Percentiles rank a stretch among this genome's conserved stretches.
phyloP scores from a whole-genome alignment of 1,284 basidiomycete genomes.

The Rhodotorula sp. region DNA sequence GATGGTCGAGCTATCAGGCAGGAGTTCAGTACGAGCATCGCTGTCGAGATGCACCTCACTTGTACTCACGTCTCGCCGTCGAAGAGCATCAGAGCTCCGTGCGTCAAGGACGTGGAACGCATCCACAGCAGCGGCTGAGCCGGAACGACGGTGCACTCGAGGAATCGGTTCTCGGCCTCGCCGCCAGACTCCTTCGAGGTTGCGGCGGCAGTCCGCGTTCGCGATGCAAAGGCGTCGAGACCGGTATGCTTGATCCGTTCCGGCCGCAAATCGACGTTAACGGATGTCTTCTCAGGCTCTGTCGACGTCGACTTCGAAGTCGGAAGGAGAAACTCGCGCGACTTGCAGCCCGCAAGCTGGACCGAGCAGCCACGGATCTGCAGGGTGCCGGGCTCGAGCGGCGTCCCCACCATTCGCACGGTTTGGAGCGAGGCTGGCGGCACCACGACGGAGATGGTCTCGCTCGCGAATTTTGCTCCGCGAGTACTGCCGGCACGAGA shows the following conservation, averaged over 20 bases:
- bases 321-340: slow-evolving; percentile 70
- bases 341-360: slow-evolving; percentile 69
- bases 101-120: slow-evolving; percentile 78
- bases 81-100: slow-evolving; percentile 89
- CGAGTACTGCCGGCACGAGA: slow-evolving; percentile 61
- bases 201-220: neutral
- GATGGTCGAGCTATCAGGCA: slow-evolving; percentile 64
- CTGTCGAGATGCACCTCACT: neutral
- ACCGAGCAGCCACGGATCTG: slow-evolving; percentile 73
- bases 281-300: slow-evolving; percentile 47
- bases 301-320: slow-evolving; percentile 66
- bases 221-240: slow-evolving; percentile 23
- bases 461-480: slow-evolving; percentile 71
- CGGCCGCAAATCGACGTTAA: slow-evolving; percentile 12
- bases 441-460: slow-evolving; percentile 61
- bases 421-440: slow-evolving; percentile 73
- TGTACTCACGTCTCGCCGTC: slow-evolving; percentile 77
- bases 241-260: slow-evolving; percentile 58
- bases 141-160: slow-evolving; percentile 75
- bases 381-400: slow-evolving; percentile 66
- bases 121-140: slow-evolving; percentile 84
- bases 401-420: slow-evolving; percentile 68
- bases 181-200: neutral
- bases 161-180: slow-evolving; percentile 51
- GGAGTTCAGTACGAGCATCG: neutral